These are phyloP conservation scores for Nothopassalora personata DNA, from an alignment of 2,329 filamentous ascomycete genomes.

Conservation along the genomic window DNA sequence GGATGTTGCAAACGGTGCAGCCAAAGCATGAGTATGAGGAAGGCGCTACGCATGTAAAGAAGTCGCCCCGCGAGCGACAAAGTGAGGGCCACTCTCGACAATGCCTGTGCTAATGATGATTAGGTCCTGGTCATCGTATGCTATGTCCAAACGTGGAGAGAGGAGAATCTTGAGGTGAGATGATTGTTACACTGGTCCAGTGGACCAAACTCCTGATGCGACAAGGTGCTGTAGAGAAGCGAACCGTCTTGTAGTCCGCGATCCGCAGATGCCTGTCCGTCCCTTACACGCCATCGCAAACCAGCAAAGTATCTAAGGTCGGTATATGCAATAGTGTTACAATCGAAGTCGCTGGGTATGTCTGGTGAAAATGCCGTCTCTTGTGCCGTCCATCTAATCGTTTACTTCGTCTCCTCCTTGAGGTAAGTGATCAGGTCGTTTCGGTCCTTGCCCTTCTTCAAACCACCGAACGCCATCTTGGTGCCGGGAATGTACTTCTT, in stretches of 20 bases:
- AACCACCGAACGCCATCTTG: constrained; percentile 99
- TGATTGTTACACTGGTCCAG: constrained; percentile 5
- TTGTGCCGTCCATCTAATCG: constrained; percentile 14
- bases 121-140: no score
- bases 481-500: constrained; percentile 99
- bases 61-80: neutral
- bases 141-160: no score
- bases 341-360: constrained; percentile 5
- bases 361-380: neutral
- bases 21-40: neutral
- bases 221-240: constrained; percentile 5
- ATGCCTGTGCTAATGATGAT: no score
- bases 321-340: constrained; percentile 11
- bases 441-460: constrained; percentile 99
- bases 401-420: constrained; percentile 65
- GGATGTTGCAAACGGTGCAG: neutral
- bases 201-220: constrained; percentile 7
- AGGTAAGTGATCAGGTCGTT: constrained; percentile 95
- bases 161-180: constrained; percentile 5
- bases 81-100: neutral
- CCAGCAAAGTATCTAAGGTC: constrained; percentile 8
- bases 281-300: constrained; percentile 8
- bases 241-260: neutral
- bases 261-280: neutral
- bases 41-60: neutral